A percentile compares a stretch with the other conserved stretches of the same genome.
Conservation (phyloP, 2,329 filamentous ascomycete species). For the Ophiostoma novo-ulmi region DNA sequence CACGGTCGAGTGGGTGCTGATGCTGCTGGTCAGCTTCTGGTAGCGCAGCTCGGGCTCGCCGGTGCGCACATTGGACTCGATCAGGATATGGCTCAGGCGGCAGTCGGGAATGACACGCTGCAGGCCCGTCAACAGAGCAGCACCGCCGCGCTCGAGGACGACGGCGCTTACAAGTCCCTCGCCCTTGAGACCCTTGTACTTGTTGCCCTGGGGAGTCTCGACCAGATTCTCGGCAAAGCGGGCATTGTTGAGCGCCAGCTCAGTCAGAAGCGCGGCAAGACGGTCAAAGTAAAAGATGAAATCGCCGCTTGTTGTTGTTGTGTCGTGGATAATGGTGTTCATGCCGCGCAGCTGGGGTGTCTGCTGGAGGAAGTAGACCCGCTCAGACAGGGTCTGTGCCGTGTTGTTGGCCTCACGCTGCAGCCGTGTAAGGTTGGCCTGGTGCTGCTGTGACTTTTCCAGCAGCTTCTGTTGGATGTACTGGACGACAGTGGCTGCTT, state of each 20-base stretch:
- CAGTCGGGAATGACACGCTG: slow-evolving; percentile 90
- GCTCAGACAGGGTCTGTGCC: slow-evolving; percentile 66
- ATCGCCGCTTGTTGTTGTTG: slow-evolving; percentile 73
- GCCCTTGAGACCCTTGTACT: slow-evolving; percentile 66
- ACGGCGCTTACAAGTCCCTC: slow-evolving; percentile 78
- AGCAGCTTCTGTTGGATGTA: slow-evolving; percentile 84
- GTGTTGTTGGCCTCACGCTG: slow-evolving; percentile 58
- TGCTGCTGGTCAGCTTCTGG: slow-evolving; percentile 69
- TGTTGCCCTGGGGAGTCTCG: slow-evolving; percentile 63
- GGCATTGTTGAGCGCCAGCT: slow-evolving; percentile 74
- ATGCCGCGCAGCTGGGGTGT: slow-evolving; percentile 81
- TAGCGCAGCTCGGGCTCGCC: slow-evolving; percentile 93
- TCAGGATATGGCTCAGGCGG: slow-evolving; percentile 79
- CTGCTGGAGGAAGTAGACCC: slow-evolving; percentile 67
- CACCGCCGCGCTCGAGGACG: slow-evolving; percentile 81
- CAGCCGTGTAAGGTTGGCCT: slow-evolving; percentile 69
- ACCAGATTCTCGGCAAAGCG: slow-evolving; percentile 61
- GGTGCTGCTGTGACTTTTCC: slow-evolving; percentile 79
- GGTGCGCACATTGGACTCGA: slow-evolving; percentile 79
- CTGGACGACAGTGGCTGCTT: slow-evolving; percentile 78
- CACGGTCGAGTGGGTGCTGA: slow-evolving; percentile 66
- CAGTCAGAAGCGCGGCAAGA: slow-evolving; percentile 75
- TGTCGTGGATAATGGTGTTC: slow-evolving; percentile 83
- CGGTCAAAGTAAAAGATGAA: slow-evolving; percentile 98
- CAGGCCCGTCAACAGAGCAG: slow-evolving; percentile 79